A percentile compares a stretch with the other conserved stretches of the same genome.
Conservation (phyloP, 2,329 filamentous ascomycete species). For the Colletotrichum nymphaeae region DNA sequence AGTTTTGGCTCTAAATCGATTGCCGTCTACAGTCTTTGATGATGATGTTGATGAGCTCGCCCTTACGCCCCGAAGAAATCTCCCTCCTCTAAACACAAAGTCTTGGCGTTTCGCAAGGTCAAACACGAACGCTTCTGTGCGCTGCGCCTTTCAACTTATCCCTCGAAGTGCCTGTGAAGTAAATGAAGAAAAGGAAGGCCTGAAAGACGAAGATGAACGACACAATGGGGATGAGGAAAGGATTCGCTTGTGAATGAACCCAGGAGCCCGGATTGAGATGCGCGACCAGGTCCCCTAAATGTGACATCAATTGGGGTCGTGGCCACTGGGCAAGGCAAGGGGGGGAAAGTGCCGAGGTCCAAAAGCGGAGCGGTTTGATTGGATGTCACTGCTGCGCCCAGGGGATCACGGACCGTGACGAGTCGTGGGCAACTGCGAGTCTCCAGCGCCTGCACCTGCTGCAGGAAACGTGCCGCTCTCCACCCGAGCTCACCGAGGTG, state of each 20-base stretch:
- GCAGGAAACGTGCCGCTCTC: not conserved
- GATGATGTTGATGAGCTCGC: not conserved
- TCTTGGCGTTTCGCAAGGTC: not conserved
- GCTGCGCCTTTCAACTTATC: not conserved
- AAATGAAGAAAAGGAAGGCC: not conserved
- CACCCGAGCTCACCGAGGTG: not conserved
- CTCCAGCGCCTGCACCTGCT: not conserved
- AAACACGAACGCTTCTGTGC: no score
- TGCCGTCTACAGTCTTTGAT: not conserved
- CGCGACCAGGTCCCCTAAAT: conserved; percentile 21
- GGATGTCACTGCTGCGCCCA: conserved; percentile 1
- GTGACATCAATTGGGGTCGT: conserved; percentile 11
- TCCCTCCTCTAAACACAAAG: not conserved
- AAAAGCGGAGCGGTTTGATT: conserved; percentile 23
- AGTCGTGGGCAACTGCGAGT: not conserved
- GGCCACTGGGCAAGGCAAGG: not conserved
- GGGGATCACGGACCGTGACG: not conserved
- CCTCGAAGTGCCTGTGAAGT: not conserved
- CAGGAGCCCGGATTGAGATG: not conserved
- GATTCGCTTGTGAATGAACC: not conserved
- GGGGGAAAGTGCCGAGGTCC: conserved; percentile 32
- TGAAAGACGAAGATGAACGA: not conserved
- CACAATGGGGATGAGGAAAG: not conserved
- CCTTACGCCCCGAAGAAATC: not conserved
- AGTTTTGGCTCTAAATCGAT: not conserved